Conservation (phyloP, 2,329 filamentous ascomycete genomes). For the Xylaria sp. region DNA sequence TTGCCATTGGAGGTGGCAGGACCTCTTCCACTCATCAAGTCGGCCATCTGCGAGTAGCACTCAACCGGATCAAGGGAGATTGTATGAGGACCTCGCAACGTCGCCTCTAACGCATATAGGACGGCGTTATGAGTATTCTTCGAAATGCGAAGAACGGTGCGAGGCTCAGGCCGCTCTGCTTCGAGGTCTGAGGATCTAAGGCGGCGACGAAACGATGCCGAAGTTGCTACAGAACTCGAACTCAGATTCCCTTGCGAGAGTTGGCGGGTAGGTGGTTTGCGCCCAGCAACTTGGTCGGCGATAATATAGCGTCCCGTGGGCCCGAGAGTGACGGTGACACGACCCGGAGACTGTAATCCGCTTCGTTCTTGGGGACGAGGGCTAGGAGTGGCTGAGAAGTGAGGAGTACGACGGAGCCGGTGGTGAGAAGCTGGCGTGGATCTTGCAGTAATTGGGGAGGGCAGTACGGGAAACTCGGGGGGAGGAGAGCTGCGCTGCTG, state of each 20-base stretch:
- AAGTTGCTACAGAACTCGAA: conserved; percentile 54
- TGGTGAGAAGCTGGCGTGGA: conserved; percentile 59
- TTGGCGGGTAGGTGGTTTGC: conserved; percentile 48
- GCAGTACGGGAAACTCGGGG: conserved; percentile 21
- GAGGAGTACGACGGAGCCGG: conserved; percentile 63
- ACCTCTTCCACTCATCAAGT: conserved; percentile 71
- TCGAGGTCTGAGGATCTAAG: conserved; percentile 47
- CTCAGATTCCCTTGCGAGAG: conserved; percentile 61
- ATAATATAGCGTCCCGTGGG: conserved; percentile 54
- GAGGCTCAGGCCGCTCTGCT: conserved; percentile 53
- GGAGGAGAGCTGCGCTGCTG: conserved; percentile 51
- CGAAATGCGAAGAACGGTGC: conserved; percentile 73
- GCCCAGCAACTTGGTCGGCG: conserved; percentile 47
- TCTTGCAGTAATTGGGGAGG: conserved; percentile 41
- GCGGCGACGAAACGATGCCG: conserved; percentile 47
- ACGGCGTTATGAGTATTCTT: conserved; percentile 88
- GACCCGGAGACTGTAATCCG: conserved; percentile 41
- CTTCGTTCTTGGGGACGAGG: conserved; percentile 50
- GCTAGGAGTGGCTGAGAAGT: conserved; percentile 58
- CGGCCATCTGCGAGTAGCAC: conserved; percentile 92
- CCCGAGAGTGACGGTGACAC: conserved; percentile 60
- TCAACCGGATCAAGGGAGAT: conserved; percentile 88
- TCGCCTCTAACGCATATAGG: conserved; percentile 91
- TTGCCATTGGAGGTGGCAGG: conserved; percentile 66
- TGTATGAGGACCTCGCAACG: conserved; percentile 80